A percentile compares a stretch with the other conserved stretches of the same genome.
phyloP scores from a whole-genome alignment of 2,329 filamentous ascomycete genomes.

The Hypoxylon sp. region DNA sequence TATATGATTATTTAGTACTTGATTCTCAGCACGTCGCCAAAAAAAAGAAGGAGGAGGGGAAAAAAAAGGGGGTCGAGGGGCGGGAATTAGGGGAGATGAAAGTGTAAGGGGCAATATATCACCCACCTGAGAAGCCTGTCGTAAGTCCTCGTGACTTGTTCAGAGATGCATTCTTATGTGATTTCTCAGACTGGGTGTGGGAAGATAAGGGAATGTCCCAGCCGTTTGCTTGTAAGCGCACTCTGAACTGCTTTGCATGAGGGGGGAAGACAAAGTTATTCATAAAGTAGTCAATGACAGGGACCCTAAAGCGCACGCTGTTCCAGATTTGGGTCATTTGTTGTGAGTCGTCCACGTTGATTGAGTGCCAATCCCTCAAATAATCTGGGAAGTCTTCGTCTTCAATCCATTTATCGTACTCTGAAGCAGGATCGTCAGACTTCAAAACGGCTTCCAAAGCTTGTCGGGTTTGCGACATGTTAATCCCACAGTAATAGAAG shows the following conservation, averaged over 20 bases:
- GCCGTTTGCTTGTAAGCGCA: slow-evolving; percentile 74
- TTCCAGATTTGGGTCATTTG: slow-evolving; percentile 66
- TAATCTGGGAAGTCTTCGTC: slow-evolving; percentile 58
- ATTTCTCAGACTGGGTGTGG: slow-evolving; percentile 29
- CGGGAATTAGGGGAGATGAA: no score
- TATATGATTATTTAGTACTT: background rate
- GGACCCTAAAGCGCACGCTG: slow-evolving; percentile 61
- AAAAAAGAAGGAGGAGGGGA: no score
- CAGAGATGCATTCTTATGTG: slow-evolving; percentile 1
- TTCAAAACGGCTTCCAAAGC: slow-evolving; percentile 64
- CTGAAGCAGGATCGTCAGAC: slow-evolving; percentile 67
- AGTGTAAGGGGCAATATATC: background rate
- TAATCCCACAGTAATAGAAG: slow-evolving; percentile 75
- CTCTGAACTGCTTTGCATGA: slow-evolving; percentile 73
- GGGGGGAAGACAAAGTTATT: slow-evolving; percentile 74
- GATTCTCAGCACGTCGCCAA: no score
- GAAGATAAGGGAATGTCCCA: slow-evolving; percentile 73
- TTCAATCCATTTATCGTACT: slow-evolving; percentile 67
- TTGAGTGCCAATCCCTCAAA: slow-evolving; percentile 65
- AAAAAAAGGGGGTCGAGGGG: no score
- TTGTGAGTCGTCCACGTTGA: slow-evolving; percentile 70
- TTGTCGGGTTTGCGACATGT: slow-evolving; percentile 61
- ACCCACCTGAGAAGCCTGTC: slow-evolving; percentile 74
- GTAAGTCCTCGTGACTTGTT: slow-evolving; percentile 57
- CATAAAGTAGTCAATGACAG: slow-evolving; percentile 71